phyloP scores from a whole-genome alignment of 2,329 filamentous ascomycete genomes.

The Calcarisporium arbuscula region DNA sequence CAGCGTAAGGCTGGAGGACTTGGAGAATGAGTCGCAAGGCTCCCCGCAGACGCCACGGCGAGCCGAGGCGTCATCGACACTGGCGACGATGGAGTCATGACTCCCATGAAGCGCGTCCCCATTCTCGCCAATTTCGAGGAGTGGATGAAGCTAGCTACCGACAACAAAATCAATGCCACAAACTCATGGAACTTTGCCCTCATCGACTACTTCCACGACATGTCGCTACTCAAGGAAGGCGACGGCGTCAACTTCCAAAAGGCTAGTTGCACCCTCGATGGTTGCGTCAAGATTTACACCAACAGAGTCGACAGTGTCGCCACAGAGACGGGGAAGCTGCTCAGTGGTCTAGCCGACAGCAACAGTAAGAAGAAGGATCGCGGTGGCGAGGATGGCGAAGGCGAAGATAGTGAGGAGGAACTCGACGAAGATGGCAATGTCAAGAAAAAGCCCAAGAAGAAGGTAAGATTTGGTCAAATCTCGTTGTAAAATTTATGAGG shows the following conservation, averaged over 20 bases:
- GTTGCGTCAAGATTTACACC: slow-evolving; percentile 98
- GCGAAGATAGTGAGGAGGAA: slow-evolving; percentile 60
- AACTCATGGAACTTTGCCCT: slow-evolving; percentile 99
- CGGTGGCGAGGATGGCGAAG: slow-evolving; percentile 58
- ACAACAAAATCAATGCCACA: slow-evolving; percentile 97
- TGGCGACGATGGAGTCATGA: slow-evolving; percentile 58
- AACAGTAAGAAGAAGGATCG: slow-evolving; percentile 67
- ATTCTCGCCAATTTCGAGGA: slow-evolving; percentile 98
- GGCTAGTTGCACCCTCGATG: slow-evolving; percentile 93
- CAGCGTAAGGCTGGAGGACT: slow-evolving; percentile 51
- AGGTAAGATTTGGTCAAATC: slow-evolving; percentile 40
- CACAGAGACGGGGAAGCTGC: slow-evolving; percentile 89
- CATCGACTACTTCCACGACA: slow-evolving; percentile 99
- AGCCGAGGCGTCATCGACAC: slow-evolving; percentile 30
- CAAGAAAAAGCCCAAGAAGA: slow-evolving; percentile 64
- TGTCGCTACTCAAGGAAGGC: slow-evolving; percentile 93
- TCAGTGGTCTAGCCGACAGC: slow-evolving; percentile 89
- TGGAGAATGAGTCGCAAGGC: slow-evolving; percentile 49
- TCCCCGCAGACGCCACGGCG: slow-evolving; percentile 47
- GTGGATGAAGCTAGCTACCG: slow-evolving; percentile 99
- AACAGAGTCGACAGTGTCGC: slow-evolving; percentile 97
- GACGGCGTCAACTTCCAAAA: slow-evolving; percentile 98
- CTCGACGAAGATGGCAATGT: slow-evolving; percentile 55
- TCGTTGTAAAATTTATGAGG: slow-evolving; percentile 6
- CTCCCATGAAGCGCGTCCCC: slow-evolving; percentile 92